Conservation (phyloP, 345 rosid species). For the Arabis alpina region DNA sequence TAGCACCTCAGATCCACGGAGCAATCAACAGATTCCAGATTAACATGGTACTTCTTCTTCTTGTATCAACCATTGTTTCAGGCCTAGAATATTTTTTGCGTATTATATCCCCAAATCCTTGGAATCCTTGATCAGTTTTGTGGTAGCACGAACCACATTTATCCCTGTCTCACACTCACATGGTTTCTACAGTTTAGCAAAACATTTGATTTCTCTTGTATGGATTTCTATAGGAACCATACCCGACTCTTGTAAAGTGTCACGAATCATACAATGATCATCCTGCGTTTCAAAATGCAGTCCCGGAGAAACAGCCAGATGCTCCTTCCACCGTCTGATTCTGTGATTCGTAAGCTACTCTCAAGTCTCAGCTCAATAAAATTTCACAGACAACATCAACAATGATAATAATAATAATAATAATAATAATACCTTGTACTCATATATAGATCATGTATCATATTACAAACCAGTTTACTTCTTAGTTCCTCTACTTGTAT, state of each 20-base stretch:
- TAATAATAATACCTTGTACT: constrained; percentile 7
- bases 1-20: constrained; percentile 68
- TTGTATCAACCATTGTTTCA: not conserved
- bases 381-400: not conserved
- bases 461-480: not conserved
- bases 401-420: not conserved
- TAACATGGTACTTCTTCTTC: constrained; percentile 62
- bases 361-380: constrained; percentile 30
- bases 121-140: not conserved
- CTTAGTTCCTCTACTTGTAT: constrained; percentile 24
- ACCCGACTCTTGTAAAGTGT: constrained; percentile 62
- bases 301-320: constrained; percentile 51
- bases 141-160: not conserved
- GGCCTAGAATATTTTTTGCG: not conserved
- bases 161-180: not conserved
- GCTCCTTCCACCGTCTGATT: constrained; percentile 40
- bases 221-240: constrained; percentile 53
- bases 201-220: not conserved
- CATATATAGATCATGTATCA: constrained; percentile 19
- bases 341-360: not conserved
- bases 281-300: constrained; percentile 48
- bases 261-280: constrained; percentile 58
- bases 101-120: not conserved
- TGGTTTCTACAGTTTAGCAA: constrained; percentile 2
- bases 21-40: constrained; percentile 60